Conservation (phyloP, 306 rosid genomes). For the Rosa multiflora region DNA sequence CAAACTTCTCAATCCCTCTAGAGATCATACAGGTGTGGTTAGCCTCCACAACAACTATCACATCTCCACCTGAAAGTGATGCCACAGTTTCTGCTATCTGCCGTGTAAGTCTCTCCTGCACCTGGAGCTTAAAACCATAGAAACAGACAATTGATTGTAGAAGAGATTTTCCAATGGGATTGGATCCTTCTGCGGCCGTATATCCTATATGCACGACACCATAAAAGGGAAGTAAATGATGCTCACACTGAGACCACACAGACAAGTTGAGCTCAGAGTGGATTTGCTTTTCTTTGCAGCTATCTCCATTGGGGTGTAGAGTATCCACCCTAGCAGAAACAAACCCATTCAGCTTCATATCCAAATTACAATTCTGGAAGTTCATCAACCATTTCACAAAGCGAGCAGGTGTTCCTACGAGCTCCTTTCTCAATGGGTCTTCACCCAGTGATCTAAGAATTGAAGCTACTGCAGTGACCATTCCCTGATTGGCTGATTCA, state of each 20-base stretch:
- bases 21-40: slow-evolving; percentile 96
- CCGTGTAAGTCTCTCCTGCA: slow-evolving; percentile 93
- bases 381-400: slow-evolving; percentile 82
- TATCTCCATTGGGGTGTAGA: slow-evolving; percentile 25
- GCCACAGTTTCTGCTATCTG: slow-evolving; percentile 91
- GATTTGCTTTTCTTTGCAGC: slow-evolving; percentile 37
- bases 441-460: slow-evolving; percentile 85
- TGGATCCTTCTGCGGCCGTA: slow-evolving; percentile 42
- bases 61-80: slow-evolving; percentile 69
- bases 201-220: slow-evolving; percentile 90
- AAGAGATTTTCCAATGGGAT: slow-evolving; percentile 58
- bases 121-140: slow-evolving; percentile 95
- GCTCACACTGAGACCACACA: slow-evolving; percentile 96
- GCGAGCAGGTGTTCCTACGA: slow-evolving; percentile 71
- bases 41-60: slow-evolving; percentile 91
- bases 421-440: slow-evolving; percentile 85
- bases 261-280: slow-evolving; percentile 59
- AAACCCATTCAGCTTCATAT: slow-evolving; percentile 64
- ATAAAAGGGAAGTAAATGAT: slow-evolving; percentile 91
- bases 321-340: slow-evolving; percentile 39
- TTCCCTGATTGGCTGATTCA: slow-evolving; percentile 43
- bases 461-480: slow-evolving; percentile 68
- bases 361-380: slow-evolving; percentile 59
- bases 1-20: slow-evolving; percentile 88
- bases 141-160: slow-evolving; percentile 76